Evolutionary conservation across 179 eudicot genomes (phyloP), one percentile per base, ranked within the genome.

Genomic region (Nepenthes alata): DNA sequence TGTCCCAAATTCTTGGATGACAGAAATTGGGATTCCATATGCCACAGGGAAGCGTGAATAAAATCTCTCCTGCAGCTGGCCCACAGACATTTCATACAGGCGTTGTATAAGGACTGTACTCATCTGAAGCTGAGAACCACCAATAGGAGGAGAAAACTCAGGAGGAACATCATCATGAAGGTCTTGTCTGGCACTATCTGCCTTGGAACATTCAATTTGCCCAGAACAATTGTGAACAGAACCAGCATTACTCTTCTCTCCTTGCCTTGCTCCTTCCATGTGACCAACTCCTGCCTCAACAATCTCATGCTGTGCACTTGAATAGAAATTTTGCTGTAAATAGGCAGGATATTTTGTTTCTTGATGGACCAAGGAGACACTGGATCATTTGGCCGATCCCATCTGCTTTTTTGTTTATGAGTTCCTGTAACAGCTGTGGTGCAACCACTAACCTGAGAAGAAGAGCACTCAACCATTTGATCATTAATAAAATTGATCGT

Each of bases 121-220:
- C 37, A 52, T 70, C 35, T 16, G 35, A 47, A 72, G 52, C 47
- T 14, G 39, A 41, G 45, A 41, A 65, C 25, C 39, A 12, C 62
- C 68, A 34, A 39, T 11, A 37, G 78, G 83, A 47, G 72, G n/a
- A 8, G 79, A 74, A 81, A 83, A 86, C 52, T 88, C 89, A 52
- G 96, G 93, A 67, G 95, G 91, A 59, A 55, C 76, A 74, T 82
- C 90, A 60, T 83, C 89, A 56, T 87, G 82, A 15, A 63, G 60
- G 35, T 54, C 67, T 61, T 58, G 74, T 57, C 52, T 50, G 2
- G 25, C 63, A 62, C 67, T 77, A 65, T 80, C 75, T 16, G 58
- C 73, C 61, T 37, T 62, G 6, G 11, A 14, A 45, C 11, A 14
- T 16, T 38, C 60, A 47, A 59, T 34, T 41, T 14, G 50, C 54